These are phyloP conservation scores for Rhizoclosmatium hyalinum DNA, from an alignment of 371 early-diverging fungal species.

Conservation along the genomic window DNA sequence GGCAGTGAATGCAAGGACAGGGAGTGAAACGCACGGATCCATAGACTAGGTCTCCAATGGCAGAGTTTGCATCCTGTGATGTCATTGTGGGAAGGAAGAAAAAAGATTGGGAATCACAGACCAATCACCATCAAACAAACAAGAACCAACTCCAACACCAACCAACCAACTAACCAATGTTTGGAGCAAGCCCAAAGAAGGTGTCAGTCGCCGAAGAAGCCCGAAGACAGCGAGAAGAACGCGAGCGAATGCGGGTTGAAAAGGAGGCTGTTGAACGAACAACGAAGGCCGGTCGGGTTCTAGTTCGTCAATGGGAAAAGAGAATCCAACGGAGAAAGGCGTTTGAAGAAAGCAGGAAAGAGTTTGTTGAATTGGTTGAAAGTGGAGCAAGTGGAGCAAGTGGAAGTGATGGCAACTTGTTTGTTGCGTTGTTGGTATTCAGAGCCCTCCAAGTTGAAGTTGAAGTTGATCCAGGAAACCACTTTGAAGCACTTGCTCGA, in stretches of 20 bases:
- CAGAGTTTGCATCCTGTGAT: constrained; percentile 12
- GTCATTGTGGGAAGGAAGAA: constrained; percentile 22
- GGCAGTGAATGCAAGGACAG: too few species aligned
- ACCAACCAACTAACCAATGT: background rate
- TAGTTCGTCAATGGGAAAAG: too few species aligned
- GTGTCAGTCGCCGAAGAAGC: constrained; percentile 20
- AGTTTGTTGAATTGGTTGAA: too few species aligned
- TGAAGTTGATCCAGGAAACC: too few species aligned
- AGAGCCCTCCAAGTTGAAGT: too few species aligned
- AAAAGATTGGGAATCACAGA: constrained; percentile 16
- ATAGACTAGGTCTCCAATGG: constrained; percentile 6
- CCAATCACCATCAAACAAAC: background rate
- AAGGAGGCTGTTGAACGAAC: background rate
- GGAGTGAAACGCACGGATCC: background rate
- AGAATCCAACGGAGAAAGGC: too few species aligned
- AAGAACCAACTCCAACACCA: constrained; percentile 16
- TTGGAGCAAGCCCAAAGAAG: background rate
- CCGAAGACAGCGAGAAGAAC: constrained; percentile 17
- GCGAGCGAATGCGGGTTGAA: background rate
- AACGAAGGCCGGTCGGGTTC: too few species aligned
- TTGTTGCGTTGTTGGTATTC: too few species aligned
- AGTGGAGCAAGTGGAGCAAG: too few species aligned
- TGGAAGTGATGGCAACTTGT: too few species aligned
- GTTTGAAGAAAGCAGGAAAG: too few species aligned
- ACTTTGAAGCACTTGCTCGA: too few species aligned